Evolutionary conservation across 805 yeast genomes (phyloP).

Genomic region (Starmerella kuoi): DNA sequence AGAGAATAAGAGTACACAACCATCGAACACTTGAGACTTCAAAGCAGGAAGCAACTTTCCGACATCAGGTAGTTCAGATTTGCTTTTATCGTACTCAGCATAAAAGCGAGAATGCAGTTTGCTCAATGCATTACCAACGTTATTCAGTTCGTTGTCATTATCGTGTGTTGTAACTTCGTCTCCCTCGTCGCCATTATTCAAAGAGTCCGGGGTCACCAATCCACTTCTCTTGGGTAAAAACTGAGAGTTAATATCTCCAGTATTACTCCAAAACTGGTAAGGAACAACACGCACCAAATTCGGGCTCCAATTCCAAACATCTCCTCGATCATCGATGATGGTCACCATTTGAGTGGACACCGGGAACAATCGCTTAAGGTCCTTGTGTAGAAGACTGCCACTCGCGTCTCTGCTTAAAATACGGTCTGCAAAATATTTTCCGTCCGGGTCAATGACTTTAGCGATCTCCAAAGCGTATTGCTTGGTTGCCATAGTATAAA

Average conservation of each 20-base stretch:
- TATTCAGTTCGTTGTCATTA: constrained; percentile 54
- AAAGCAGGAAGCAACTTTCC: constrained; percentile 44
- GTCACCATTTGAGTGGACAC: constrained; percentile 95
- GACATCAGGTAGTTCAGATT: constrained; percentile 24
- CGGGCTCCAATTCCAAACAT: constrained; percentile 96
- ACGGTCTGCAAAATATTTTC: constrained; percentile 76
- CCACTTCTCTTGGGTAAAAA: constrained; percentile 65
- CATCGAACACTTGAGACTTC: constrained; percentile 56
- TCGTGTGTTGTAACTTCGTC: constrained; percentile 7
- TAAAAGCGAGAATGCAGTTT: constrained; percentile 61
- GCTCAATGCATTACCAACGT: constrained; percentile 48
- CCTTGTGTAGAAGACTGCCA: constrained; percentile 82
- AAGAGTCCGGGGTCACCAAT: constrained; percentile 24
- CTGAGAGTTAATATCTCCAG: constrained; percentile 91
- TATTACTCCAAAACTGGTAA: constrained; percentile 89
- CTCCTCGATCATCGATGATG: constrained; percentile 93
- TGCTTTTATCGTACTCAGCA: constrained; percentile 31
- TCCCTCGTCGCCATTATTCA: constrained; percentile 1
- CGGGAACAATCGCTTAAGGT: constrained; percentile 78
- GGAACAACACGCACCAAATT: constrained; percentile 88
- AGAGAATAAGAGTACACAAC: constrained; percentile 62
- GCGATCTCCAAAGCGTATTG: constrained; percentile 87
- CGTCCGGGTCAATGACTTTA: constrained; percentile 80
- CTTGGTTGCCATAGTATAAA: constrained; percentile 96
- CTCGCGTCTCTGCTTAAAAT: constrained; percentile 89